These are phyloP conservation scores for Nemania bipapillata DNA, from an alignment of 2,329 filamentous ascomycete genomes.

Conservation along the genomic window DNA sequence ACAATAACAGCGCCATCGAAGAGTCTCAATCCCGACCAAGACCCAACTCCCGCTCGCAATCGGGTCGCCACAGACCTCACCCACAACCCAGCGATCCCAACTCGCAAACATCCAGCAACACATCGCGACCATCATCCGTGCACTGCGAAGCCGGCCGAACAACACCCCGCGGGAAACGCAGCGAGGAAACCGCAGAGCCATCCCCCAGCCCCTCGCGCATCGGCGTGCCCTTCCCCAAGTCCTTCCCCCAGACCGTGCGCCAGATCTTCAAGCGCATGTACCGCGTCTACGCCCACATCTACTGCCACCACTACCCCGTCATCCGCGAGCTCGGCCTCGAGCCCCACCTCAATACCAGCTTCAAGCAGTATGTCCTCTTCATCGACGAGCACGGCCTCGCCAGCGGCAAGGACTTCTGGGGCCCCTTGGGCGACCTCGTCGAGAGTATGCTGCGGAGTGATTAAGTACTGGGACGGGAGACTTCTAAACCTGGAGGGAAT, in stretches of 20 bases:
- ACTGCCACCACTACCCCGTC: constrained; percentile 99
- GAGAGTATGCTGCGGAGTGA: constrained; percentile 98
- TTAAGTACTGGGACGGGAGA: constrained; percentile 52
- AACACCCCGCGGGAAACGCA: too few relatives aligned
- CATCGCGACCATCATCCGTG: too few relatives aligned
- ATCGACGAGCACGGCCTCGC: constrained; percentile 95
- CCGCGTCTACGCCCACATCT: constrained; percentile 98
- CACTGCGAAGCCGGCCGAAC: too few relatives aligned
- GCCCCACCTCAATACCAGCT: constrained; percentile 97
- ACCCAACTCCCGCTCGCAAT: too few relatives aligned
- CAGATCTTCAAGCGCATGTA: constrained; percentile 99
- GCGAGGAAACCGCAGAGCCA: too few relatives aligned
- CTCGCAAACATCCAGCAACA: too few relatives aligned
- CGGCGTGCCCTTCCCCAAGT: constrained; percentile 93
- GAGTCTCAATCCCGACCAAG: too few relatives aligned
- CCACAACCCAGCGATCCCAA: too few relatives aligned
- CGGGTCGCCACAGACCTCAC: too few relatives aligned
- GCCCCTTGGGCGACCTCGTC: constrained; percentile 91
- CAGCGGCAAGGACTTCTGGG: constrained; percentile 96
- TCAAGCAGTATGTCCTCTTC: constrained; percentile 99
- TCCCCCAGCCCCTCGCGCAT: constrained; percentile 94
- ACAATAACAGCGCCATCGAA: too few relatives aligned
- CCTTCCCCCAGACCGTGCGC: constrained; percentile 85
- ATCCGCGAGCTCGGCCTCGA: constrained; percentile 94
- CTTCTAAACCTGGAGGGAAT: neutral